Conservation (phyloP, 805 yeast species). For the Starmerella vaccinii region DNA sequence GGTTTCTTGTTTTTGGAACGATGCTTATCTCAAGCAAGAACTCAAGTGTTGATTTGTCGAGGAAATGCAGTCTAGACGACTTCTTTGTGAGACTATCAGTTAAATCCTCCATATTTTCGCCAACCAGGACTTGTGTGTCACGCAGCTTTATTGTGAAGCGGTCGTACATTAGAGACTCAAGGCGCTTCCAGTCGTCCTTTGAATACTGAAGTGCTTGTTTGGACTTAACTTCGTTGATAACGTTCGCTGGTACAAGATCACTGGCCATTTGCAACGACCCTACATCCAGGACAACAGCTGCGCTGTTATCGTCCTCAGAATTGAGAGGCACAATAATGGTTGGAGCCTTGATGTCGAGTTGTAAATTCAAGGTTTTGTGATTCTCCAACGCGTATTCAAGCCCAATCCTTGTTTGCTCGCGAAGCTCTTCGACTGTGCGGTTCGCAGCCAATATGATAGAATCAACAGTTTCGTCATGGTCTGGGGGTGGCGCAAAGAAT, state of each 20-base stretch:
- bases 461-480: slow-evolving; percentile 77
- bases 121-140: slow-evolving; percentile 82
- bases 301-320: slow-evolving; percentile 61
- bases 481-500: slow-evolving; percentile 80
- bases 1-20: slow-evolving; percentile 62
- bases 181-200: slow-evolving; percentile 60
- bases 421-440: slow-evolving; percentile 81
- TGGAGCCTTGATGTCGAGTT: slow-evolving; percentile 89
- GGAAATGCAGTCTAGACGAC: slow-evolving; percentile 46
- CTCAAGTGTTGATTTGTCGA: slow-evolving; percentile 67
- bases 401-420: slow-evolving; percentile 83
- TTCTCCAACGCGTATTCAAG: slow-evolving; percentile 88
- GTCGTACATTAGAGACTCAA: slow-evolving; percentile 81
- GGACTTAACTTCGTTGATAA: slow-evolving; percentile 54
- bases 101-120: slow-evolving; percentile 49
- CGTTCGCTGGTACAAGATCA: slow-evolving; percentile 49
- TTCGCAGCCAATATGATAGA: slow-evolving; percentile 92
- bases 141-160: slow-evolving; percentile 64
- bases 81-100: slow-evolving; percentile 42
- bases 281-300: slow-evolving; percentile 87
- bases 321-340: slow-evolving; percentile 76
- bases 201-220: slow-evolving; percentile 47
- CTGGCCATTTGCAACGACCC: slow-evolving; percentile 84
- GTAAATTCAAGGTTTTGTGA: slow-evolving; percentile 78
- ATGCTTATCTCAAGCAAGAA: slow-evolving; percentile 74